Evolutionary conservation across 192 early-diverging fungal genomes (phyloP), one percentile per base, ranked within the genome.

Genomic region (Backusella macrospora): DNA sequence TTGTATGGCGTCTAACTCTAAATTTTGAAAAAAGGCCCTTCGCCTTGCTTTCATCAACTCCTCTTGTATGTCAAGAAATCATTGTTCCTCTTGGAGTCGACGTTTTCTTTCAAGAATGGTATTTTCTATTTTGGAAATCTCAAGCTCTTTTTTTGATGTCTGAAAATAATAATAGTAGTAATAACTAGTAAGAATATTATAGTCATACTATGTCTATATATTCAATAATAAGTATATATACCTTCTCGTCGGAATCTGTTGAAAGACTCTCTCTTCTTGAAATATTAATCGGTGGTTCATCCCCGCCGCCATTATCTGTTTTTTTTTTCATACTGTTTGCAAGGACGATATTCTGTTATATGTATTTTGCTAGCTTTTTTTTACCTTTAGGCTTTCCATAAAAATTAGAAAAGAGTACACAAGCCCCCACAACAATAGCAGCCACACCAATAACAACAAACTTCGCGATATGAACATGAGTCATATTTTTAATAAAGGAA

Each of bases 31-130:
- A 55, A 55, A 21, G 49, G 49, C 21, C 9, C 49, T 55, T 55
- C 49, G 49, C 23, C 49, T 55, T 0, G 49, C 49, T 55, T 55
- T 55, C 23, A 55, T 8, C 18, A 55, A 23, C 43, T 68, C 42
- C 44, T 68, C 67, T 46, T 29, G 23, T 29, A 46, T 44, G 23
- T 68, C 67, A 42, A 68, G 44, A 29, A 47, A 26, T 26, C 21
- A 42, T 29, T 44, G 44, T 45, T 68, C 67, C 46, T 45, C 23
- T 12, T 46, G 40, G 3, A 68, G 26, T 26, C 42, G 42, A 5
- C 14, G 23, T 15, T 47, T 68, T 68, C 67, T n/a, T 13, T 68
- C 45, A 47, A 68, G 18, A 47, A 68, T 68, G 15, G 21, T 68
- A 7, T 26, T 18, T 68, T 68, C 67, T 4, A 68, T 68, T 44